Evolutionary conservation across 345 rosid species (phyloP).

Genomic region (Gossypium stocksii): DNA sequence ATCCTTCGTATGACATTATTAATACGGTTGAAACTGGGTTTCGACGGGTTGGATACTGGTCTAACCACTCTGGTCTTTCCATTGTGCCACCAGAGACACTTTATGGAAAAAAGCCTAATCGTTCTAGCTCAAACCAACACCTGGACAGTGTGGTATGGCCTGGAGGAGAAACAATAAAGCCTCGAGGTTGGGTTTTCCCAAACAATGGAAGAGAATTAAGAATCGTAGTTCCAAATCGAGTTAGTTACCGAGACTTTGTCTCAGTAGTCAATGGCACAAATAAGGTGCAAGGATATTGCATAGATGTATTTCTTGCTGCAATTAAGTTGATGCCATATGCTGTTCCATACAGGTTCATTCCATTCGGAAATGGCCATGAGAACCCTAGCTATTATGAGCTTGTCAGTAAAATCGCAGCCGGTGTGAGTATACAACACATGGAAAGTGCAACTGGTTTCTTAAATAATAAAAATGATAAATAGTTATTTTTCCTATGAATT

Average conservation of each 20-base stretch:
- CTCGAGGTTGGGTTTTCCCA: slow-evolving; percentile 95
- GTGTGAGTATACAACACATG: slow-evolving; percentile 51
- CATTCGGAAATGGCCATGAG: slow-evolving; percentile 70
- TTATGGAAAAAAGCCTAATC: slow-evolving; percentile 53
- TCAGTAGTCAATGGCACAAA: slow-evolving; percentile 43
- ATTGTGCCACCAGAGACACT: slow-evolving; percentile 68
- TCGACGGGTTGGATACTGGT: slow-evolving; percentile 77
- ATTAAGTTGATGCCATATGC: slow-evolving; percentile 62
- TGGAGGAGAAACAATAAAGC: slow-evolving; percentile 52
- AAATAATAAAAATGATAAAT: background rate
- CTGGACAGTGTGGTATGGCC: slow-evolving; percentile 74
- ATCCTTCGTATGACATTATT: slow-evolving; percentile 72
- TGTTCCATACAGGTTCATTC: slow-evolving; percentile 66
- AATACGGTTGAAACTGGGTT: slow-evolving; percentile 43
- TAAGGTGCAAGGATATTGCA: slow-evolving; percentile 64
- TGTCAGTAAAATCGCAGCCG: slow-evolving; percentile 45
- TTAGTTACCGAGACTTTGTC: slow-evolving; percentile 53
- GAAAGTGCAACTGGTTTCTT: background rate
- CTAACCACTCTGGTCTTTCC: slow-evolving; percentile 82
- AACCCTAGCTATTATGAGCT: slow-evolving; percentile 72
- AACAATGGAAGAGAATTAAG: slow-evolving; percentile 67
- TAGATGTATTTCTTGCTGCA: slow-evolving; percentile 79
- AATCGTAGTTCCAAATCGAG: slow-evolving; percentile 75
- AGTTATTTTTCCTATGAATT: slow-evolving; percentile 4
- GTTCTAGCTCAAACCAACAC: slow-evolving; percentile 67